These are phyloP conservation scores for Emergomyces orientalis DNA, from an alignment of 2,329 filamentous ascomycete species.

Conservation along the genomic window DNA sequence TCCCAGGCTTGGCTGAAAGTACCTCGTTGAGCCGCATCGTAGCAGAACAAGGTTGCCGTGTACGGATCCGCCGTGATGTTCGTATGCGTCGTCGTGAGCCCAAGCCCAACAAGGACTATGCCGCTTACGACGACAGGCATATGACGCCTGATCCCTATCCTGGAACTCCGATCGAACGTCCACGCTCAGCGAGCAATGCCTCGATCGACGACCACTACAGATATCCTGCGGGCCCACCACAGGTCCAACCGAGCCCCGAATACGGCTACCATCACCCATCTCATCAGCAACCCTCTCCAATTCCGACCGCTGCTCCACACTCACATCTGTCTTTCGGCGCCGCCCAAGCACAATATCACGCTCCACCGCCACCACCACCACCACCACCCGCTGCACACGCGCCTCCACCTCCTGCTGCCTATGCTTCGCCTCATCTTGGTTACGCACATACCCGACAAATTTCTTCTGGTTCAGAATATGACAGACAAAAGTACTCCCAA, in stretches of 20 bases:
- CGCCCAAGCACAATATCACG: conserved; percentile 34
- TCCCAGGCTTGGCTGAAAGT: conserved; percentile 84
- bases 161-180: conserved; percentile 42
- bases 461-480: conserved; percentile 28
- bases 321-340: conserved; percentile 38
- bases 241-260: conserved; percentile 44
- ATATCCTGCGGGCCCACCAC: conserved; percentile 35
- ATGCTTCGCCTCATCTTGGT: conserved; percentile 29
- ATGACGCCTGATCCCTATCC: conserved; percentile 43
- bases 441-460: conserved; percentile 27
- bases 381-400: conserved; percentile 36
- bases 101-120: conserved; percentile 56
- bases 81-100: conserved; percentile 77
- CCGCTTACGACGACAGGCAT: conserved; percentile 47
- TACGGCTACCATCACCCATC: conserved; percentile 28
- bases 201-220: conserved; percentile 41
- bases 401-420: conserved; percentile 34
- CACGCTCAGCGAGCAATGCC: conserved; percentile 53
- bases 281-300: conserved; percentile 27
- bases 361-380: conserved; percentile 32
- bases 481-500: conserved; percentile 20
- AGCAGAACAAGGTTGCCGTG: conserved; percentile 91
- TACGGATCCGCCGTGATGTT: conserved; percentile 88
- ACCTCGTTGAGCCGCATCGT: conserved; percentile 82
- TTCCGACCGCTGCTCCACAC: conserved; percentile 25